Base-by-base conservation (phyloP, 2,329 filamentous ascomycete species). In the Ophiostoma himal-ulmi region DNA sequence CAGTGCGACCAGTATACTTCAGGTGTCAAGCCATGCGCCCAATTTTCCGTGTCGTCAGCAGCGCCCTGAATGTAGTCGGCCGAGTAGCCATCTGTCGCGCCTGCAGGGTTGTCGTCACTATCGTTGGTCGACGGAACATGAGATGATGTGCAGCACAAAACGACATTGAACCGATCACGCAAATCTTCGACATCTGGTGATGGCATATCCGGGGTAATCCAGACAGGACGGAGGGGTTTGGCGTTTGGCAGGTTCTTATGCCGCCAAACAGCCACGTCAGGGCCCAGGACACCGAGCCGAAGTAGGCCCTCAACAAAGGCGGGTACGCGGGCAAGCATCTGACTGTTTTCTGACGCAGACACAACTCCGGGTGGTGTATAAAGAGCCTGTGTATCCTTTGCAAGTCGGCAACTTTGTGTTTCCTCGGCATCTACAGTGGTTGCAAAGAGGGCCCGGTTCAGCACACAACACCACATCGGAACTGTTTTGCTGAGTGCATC, bases 21-120 rank as follows among this genome's bases (percentile, higher is more conserved):
- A 0, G 94, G 88, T 0, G 91, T 95, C 20, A 98, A 84, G 0
- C 92, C 93, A 69, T 86, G 82, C 1, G 93, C 90, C 95, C 95
- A 99, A 75, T 92, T 92, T 82, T 99, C 95, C 14, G 91, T 92
- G 78, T 99, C 95, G 78, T 99, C 95, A 1, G 91, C 95, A 0
- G 94, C 94, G 68, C 95, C 95, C 80, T 98, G 95, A 71, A 99
- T 90, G 77, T 99, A 99, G 0, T 93, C 94, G 67, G 94, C 94
- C 79, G 97, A 94, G 71, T 98, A 90, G 76, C 97, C 98, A 5
- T 44, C 62, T 14, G 10, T 8, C 1, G 60, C 30, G 60, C 36
- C 26, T 6, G 20, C 5, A 6, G 17, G 34, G 34, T 3, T 39
- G 6, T 89, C 89, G 62, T 74, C 75, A 13, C 72, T 90, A 20